Percentiles rank a stretch among this genome's conserved stretches.
Evolutionary conservation across 2,329 filamentous ascomycete genomes (phyloP).

Genomic region (Pseudogymnoascus sp.): DNA sequence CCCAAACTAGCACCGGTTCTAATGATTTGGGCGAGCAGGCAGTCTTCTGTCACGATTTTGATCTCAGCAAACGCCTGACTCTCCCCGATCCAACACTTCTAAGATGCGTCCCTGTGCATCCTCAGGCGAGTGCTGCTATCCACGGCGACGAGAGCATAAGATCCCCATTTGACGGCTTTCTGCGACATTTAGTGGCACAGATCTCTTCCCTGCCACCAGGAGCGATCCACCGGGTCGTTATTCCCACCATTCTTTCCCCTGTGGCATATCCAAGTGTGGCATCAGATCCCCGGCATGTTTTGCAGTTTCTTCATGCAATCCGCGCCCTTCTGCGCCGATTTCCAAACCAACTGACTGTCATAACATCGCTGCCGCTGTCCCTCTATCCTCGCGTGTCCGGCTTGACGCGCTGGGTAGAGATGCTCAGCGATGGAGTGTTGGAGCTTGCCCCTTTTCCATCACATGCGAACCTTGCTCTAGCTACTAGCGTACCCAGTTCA

Average conservation of each 20-base stretch:
- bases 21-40: neutral
- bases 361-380: slow-evolving; percentile 72
- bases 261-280: slow-evolving; percentile 67
- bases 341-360: slow-evolving; percentile 56
- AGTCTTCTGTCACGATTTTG: slow-evolving; percentile 65
- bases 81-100: slow-evolving; percentile 46
- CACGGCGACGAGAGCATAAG: slow-evolving; percentile 25
- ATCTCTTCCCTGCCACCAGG: slow-evolving; percentile 51
- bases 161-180: slow-evolving; percentile 58
- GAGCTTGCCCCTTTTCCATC: slow-evolving; percentile 72
- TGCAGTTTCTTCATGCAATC: slow-evolving; percentile 76
- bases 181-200: slow-evolving; percentile 49
- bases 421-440: slow-evolving; percentile 76
- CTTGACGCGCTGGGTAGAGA: slow-evolving; percentile 77
- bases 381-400: slow-evolving; percentile 71
- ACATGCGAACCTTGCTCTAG: slow-evolving; percentile 35
- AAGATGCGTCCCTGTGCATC: slow-evolving; percentile 42
- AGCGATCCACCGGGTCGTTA: slow-evolving; percentile 69
- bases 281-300: slow-evolving; percentile 62
- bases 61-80: slow-evolving; percentile 60
- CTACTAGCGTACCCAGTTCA: slow-evolving; percentile 38
- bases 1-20: slow-evolving; percentile 13
- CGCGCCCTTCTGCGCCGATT: slow-evolving; percentile 67
- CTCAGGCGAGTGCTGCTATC: slow-evolving; percentile 17
- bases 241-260: slow-evolving; percentile 85